Evolutionary conservation across 352 stramenopile genomes (phyloP).

Genomic region (Peronosclerospora sorghi): DNA sequence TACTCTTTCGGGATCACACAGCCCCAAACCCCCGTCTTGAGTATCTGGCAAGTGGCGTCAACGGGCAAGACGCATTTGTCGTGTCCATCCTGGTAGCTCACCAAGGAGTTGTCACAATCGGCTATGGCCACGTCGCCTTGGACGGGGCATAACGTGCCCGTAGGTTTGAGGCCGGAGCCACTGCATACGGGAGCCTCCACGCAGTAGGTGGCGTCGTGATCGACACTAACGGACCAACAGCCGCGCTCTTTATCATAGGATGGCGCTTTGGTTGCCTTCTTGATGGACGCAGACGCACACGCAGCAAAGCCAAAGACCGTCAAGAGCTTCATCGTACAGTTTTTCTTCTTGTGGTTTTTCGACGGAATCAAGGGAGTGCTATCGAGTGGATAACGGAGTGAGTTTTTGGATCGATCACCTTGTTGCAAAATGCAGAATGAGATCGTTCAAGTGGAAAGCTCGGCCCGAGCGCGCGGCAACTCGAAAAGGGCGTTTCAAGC

Average conservation of each 20-base stretch:
- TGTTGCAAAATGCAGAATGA: too few relatives aligned
- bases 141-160: conserved; percentile 30
- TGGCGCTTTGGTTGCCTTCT: background rate
- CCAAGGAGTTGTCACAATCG: conserved; percentile 42
- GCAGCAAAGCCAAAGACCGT: background rate
- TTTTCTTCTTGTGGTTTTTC: too few relatives aligned
- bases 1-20: conserved; percentile 27
- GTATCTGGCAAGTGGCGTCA: conserved; percentile 44
- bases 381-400: too few relatives aligned
- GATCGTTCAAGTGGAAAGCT: too few relatives aligned
- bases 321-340: background rate
- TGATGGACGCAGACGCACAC: background rate
- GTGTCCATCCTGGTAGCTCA: conserved; percentile 34
- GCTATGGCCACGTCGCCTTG: conserved; percentile 32
- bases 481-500: too few relatives aligned
- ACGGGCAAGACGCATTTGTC: conserved; percentile 41
- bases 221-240: conserved; percentile 31
- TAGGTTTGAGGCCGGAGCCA: conserved; percentile 14
- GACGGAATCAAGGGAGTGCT: too few relatives aligned
- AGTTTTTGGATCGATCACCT: too few relatives aligned
- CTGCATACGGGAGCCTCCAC: conserved; percentile 37
- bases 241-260: conserved; percentile 24
- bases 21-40: conserved; percentile 57
- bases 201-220: conserved; percentile 41
- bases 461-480: too few relatives aligned